phyloP scores from a whole-genome alignment of 768 basidiomycete genomes.

The Brasilioporus rufonigricans region DNA sequence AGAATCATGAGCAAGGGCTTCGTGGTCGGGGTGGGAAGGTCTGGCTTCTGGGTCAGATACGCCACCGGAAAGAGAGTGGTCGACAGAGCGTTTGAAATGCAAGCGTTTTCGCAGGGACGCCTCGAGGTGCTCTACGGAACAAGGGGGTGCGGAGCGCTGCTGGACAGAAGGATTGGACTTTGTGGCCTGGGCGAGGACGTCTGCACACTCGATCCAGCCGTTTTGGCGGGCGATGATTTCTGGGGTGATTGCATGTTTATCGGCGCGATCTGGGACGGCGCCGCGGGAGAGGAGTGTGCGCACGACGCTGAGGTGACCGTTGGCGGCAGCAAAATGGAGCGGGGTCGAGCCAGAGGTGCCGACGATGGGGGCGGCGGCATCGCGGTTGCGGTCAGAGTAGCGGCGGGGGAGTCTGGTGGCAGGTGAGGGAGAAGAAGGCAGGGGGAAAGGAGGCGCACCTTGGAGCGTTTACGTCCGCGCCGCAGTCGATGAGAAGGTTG shows the following conservation, averaged over 20 bases:
- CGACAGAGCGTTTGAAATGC: slow-evolving; percentile 76
- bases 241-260: slow-evolving; percentile 91
- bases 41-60: slow-evolving; percentile 29
- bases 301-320: slow-evolving; percentile 81
- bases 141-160: slow-evolving; percentile 23
- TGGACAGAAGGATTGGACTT: slow-evolving; percentile 15
- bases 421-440: slow-evolving; percentile 10
- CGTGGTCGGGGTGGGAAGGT: slow-evolving; percentile 20
- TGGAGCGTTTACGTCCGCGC: slow-evolving; percentile 98
- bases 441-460: slow-evolving; percentile 48
- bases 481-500: slow-evolving; percentile 81
- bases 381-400: slow-evolving; percentile 69
- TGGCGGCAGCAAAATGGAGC: slow-evolving; percentile 95
- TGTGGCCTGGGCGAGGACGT: slow-evolving; percentile 58
- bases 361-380: slow-evolving; percentile 66
- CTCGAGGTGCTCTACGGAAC: slow-evolving; percentile 31
- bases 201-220: slow-evolving; percentile 77
- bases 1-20: slow-evolving; percentile 4
- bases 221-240: slow-evolving; percentile 79
- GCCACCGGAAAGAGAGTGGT: slow-evolving; percentile 55
- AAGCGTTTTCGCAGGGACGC: slow-evolving; percentile 44
- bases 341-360: slow-evolving; percentile 90
- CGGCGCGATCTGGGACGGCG: slow-evolving; percentile 74
- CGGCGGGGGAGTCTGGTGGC: slow-evolving; percentile 63
- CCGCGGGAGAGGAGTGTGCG: slow-evolving; percentile 80